Base-by-base conservation (phyloP, 306 rosid species). In the Rubus idaeus region DNA sequence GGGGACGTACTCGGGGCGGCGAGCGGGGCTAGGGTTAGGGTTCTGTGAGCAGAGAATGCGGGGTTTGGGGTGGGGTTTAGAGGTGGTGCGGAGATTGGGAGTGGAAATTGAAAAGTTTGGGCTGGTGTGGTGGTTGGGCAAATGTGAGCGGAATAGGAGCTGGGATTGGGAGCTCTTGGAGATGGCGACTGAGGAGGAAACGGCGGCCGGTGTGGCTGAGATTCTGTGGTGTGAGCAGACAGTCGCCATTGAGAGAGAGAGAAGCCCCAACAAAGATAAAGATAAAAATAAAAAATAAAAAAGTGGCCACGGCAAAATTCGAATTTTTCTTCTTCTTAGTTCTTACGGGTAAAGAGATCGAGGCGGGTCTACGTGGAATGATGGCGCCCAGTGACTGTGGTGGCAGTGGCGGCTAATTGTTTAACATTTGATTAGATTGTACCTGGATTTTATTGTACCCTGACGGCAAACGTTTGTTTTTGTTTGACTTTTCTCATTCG, bases 1-100 rank as follows among this genome's bases (percentile, higher is more conserved):
- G n/a, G 99, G 97, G 37, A 92, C 81, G 83, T 92, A 95, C 0
- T 85, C 86, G 7, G 99, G 99, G 23, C 99, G 97, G 5, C 67
- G 84, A 23, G 61, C 70, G 8, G 75, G 68, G 12, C n/a, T 10
- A 44, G 51, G 61, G 68, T 42, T 62, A 10, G 39, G 26, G 50
- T 8, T 46, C 56, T 50, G 82, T 50, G 61, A 77, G 73, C 71
- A 64, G 66, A 40, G 23, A 63, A 68, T 44, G 50, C 42, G 37
- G 49, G 17, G 5, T 35, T 67, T 40, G 35, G 35, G 26, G 26
- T 23, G 26, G 39, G 26, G 50, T 8, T 46, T 64, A 4, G 30
- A 26, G 35, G 13, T 40, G 6, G 30, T 39, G 21, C 1, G 65
- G 26, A 13, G 71, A 53, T 65, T 71, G 68, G 52, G 58, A 17